phyloP scores from a whole-genome alignment of 2,329 filamentous ascomycete genomes.

The Aspergillus piperis region DNA sequence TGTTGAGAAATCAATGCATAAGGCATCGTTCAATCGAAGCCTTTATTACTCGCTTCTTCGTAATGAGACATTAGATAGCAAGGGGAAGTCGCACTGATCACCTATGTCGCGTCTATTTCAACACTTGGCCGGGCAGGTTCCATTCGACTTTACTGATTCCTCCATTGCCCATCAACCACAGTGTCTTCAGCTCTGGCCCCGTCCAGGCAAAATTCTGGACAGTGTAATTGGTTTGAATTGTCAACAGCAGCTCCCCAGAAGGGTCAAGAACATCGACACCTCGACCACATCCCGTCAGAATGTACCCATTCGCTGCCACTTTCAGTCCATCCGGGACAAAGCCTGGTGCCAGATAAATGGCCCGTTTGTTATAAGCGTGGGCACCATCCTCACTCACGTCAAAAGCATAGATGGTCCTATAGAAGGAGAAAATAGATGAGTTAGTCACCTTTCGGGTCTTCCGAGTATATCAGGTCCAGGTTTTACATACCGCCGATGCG shows the following conservation, averaged over 20 bases:
- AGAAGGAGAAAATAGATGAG: not conserved
- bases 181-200: slow-evolving; percentile 39
- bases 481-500: slow-evolving; percentile 23
- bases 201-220: slow-evolving; percentile 51
- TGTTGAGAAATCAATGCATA: not conserved
- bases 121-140: slow-evolving; percentile 37
- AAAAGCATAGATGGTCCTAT: slow-evolving; percentile 42
- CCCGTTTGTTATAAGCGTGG: slow-evolving; percentile 41
- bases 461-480: not conserved
- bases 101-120: slow-evolving; percentile 12
- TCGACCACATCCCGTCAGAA: slow-evolving; percentile 42
- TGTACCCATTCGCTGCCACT: slow-evolving; percentile 44
- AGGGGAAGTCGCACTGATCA: not conserved
- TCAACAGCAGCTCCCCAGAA: slow-evolving; percentile 40
- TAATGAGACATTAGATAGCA: not conserved
- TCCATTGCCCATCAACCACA: slow-evolving; percentile 45
- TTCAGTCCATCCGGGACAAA: slow-evolving; percentile 48
- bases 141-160: slow-evolving; percentile 44
- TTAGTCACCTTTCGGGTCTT: not conserved
- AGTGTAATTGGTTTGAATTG: slow-evolving; percentile 47
- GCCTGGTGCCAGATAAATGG: slow-evolving; percentile 42
- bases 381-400: slow-evolving; percentile 40
- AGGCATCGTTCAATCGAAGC: not conserved
- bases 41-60: not conserved
- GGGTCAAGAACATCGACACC: slow-evolving; percentile 46